A percentile compares a stretch with the other conserved stretches of the same genome.
Conservation (phyloP, 345 rosid species). For the Heritiera littoralis region DNA sequence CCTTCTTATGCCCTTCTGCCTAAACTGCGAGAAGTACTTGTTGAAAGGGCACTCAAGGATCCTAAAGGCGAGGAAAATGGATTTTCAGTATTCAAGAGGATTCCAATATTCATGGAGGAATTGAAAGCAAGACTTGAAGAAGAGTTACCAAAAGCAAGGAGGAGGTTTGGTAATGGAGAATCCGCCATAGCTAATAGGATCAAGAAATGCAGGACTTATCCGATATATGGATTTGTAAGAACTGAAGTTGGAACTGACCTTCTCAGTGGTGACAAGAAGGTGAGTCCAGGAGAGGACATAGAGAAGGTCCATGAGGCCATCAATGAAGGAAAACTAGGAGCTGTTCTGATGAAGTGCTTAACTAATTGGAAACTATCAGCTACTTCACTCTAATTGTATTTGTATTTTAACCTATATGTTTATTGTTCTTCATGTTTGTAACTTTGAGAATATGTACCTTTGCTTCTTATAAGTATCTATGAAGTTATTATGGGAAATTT, state of each 20-base stretch:
- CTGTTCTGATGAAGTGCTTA: slow-evolving; percentile 38
- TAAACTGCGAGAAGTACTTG: slow-evolving; percentile 41
- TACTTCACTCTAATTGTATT: background rate
- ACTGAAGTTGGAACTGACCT: slow-evolving; percentile 41
- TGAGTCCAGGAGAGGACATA: slow-evolving; percentile 56
- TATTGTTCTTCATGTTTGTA: background rate
- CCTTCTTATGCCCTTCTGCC: slow-evolving; percentile 44
- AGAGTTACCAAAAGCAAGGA: slow-evolving; percentile 41
- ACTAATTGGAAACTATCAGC: slow-evolving; percentile 6
- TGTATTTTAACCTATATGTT: background rate
- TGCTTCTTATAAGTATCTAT: background rate
- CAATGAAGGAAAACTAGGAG: slow-evolving; percentile 41
- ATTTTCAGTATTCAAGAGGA: slow-evolving; percentile 39
- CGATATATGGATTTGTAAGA: slow-evolving; percentile 47
- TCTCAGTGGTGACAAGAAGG: slow-evolving; percentile 47
- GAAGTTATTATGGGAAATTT: background rate
- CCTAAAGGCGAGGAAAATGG: slow-evolving; percentile 28
- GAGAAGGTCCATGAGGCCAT: slow-evolving; percentile 50
- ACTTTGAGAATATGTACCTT: background rate
- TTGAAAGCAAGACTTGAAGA: slow-evolving; percentile 40
- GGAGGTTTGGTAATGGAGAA: slow-evolving; percentile 34
- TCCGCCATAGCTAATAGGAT: slow-evolving; percentile 32
- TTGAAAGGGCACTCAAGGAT: slow-evolving; percentile 33
- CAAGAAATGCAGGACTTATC: slow-evolving; percentile 46
- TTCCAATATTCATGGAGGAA: slow-evolving; percentile 43